These are phyloP conservation scores for Macrotyloma uniflorum DNA, from an alignment of 306 rosid species.

Conservation along the genomic window DNA sequence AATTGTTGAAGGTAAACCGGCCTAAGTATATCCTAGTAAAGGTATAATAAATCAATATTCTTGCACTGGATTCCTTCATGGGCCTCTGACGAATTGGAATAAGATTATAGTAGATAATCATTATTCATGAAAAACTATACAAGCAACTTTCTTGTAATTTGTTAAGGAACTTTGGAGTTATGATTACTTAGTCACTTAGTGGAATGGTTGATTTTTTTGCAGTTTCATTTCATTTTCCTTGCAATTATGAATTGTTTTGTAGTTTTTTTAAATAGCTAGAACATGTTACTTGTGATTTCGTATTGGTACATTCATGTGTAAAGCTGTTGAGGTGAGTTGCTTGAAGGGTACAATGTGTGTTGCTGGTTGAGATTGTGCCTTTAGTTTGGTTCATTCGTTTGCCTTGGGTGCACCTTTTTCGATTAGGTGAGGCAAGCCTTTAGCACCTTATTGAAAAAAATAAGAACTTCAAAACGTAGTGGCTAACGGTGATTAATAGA, in stretches of 20 bases:
- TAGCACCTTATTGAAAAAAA: not conserved
- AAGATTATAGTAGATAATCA: not conserved
- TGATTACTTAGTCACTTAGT: not conserved
- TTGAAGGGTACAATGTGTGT: not conserved
- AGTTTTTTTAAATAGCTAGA: not conserved
- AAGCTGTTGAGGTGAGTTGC: not conserved
- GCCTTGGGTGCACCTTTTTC: conserved; percentile 7
- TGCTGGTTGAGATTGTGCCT: conserved; percentile 7
- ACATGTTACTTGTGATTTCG: conserved; percentile 13
- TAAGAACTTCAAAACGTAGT: not conserved
- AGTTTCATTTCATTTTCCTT: not conserved
- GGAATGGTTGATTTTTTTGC: not conserved
- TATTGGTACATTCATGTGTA: not conserved
- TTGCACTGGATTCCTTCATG: not conserved
- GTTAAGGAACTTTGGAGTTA: not conserved
- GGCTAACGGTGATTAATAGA: not conserved
- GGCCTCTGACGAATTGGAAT: conserved; percentile 21
- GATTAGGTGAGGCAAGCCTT: conserved; percentile 3
- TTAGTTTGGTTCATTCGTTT: not conserved
- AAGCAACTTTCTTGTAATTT: conserved; percentile 10
- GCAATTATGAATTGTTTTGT: not conserved
- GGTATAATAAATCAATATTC: conserved; percentile 12
- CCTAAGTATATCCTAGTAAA: conserved; percentile 5
- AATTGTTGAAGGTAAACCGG: conserved; percentile 6
- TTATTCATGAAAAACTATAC: conserved; percentile 7